phyloP scores from a whole-genome alignment of 495 filamentous ascomycete genomes.

The Penicillium taxi region DNA sequence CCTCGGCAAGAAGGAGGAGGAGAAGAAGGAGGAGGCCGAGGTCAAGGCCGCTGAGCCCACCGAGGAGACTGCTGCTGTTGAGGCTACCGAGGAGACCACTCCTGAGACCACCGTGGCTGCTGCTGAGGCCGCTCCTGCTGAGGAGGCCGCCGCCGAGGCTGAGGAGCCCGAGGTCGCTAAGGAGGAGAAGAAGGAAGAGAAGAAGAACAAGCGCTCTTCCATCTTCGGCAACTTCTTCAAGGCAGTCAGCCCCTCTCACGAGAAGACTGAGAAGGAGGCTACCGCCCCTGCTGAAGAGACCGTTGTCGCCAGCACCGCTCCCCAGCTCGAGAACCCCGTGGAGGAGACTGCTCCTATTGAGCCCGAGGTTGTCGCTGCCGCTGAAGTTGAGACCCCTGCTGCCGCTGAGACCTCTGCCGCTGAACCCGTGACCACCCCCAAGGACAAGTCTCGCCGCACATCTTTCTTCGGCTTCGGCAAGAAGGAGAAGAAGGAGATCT shows the following conservation, averaged over 20 bases:
- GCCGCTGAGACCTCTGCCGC: constrained; percentile 26
- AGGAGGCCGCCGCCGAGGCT: constrained; percentile 12
- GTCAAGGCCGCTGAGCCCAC: constrained; percentile 25
- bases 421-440: constrained; percentile 28
- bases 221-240: constrained; percentile 50
- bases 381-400: constrained; percentile 31
- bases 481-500: constrained; percentile 47
- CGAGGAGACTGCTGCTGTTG: constrained; percentile 19
- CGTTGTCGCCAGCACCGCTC: constrained; percentile 41
- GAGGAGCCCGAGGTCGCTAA: constrained; percentile 20
- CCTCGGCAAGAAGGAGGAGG: constrained; percentile 66
- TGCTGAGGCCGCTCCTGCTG: constrained; percentile 7
- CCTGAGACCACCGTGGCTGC: constrained; percentile 24
- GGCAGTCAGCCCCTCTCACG: constrained; percentile 42
- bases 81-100: constrained; percentile 16
- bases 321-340: constrained; percentile 45
- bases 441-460: constrained; percentile 49
- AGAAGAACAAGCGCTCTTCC: constrained; percentile 44
- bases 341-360: constrained; percentile 38
- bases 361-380: constrained; percentile 36
- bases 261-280: constrained; percentile 48
- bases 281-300: constrained; percentile 37
- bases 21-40: constrained; percentile 50
- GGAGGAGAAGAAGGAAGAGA: constrained; percentile 33
- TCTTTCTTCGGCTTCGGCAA: constrained; percentile 48